These are phyloP conservation scores for Macrotyloma uniflorum DNA, from an alignment of 306 rosid genomes.

Conservation along the genomic window DNA sequence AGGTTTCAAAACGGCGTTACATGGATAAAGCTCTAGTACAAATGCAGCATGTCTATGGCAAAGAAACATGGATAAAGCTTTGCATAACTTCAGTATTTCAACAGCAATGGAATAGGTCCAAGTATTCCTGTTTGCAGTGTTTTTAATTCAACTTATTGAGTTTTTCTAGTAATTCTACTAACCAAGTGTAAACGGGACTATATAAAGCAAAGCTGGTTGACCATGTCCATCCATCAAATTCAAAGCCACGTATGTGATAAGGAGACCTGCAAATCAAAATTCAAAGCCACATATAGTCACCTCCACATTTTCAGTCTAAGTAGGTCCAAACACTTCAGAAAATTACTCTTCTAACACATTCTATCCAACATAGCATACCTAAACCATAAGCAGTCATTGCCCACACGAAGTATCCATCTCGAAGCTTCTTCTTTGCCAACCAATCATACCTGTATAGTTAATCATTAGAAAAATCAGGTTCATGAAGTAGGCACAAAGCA, in stretches of 20 bases:
- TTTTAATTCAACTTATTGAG: neutral
- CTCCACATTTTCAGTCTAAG: neutral
- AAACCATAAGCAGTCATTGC: conserved; percentile 95
- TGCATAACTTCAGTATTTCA: neutral
- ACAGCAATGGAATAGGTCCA: neutral
- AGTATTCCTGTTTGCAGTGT: conserved; percentile 1
- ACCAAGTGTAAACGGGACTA: conserved; percentile 96
- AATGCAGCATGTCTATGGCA: neutral
- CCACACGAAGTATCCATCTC: conserved; percentile 85
- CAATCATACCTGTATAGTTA: conserved; percentile 77
- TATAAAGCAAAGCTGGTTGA: conserved; percentile 95
- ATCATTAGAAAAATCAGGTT: conserved; percentile 39
- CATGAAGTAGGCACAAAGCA: conserved; percentile 8
- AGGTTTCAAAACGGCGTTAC: neutral
- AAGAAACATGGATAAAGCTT: conserved; percentile 2
- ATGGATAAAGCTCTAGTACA: neutral
- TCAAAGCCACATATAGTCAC: conserved; percentile 15
- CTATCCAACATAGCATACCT: conserved; percentile 61
- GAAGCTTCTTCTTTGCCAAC: conserved; percentile 78
- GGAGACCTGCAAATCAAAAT: conserved; percentile 64
- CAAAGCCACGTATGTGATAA: conserved; percentile 89
- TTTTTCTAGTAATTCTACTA: conserved; percentile 37
- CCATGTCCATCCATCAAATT: conserved; percentile 99
- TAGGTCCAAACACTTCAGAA: conserved; percentile 17
- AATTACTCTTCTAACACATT: neutral